These are phyloP conservation scores for Fusarium cicatricum DNA, from an alignment of 2,329 filamentous ascomycete genomes.

Conservation along the genomic window DNA sequence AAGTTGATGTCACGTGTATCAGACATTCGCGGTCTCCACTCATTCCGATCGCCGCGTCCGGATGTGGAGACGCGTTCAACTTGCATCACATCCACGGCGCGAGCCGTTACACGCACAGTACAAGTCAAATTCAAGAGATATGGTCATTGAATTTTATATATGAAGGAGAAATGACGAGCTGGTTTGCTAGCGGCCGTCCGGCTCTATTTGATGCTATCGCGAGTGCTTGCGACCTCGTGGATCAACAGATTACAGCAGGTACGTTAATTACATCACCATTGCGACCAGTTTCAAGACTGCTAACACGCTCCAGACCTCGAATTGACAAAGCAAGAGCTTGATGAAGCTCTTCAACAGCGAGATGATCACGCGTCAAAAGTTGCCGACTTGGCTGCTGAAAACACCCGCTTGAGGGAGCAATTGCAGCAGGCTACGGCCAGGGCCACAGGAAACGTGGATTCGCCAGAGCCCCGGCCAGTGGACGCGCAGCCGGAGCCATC, in stretches of 20 bases:
- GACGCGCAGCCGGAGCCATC: not conserved
- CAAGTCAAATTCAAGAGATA: slow-evolving; percentile 12
- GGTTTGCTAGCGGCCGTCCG: slow-evolving; percentile 51
- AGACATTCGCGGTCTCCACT: not conserved
- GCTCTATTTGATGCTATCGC: slow-evolving; percentile 52
- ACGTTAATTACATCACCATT: slow-evolving; percentile 19
- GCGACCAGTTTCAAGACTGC: not conserved
- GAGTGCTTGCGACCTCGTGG: slow-evolving; percentile 52
- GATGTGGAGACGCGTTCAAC: slow-evolving; percentile 39
- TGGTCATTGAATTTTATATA: slow-evolving; percentile 10
- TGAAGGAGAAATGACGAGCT: slow-evolving; percentile 48
- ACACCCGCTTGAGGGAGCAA: slow-evolving; percentile 28
- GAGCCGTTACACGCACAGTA: slow-evolving; percentile 3
- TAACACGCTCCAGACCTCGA: slow-evolving; percentile 45
- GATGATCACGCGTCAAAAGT: slow-evolving; percentile 20
- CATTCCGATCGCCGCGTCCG: slow-evolving; percentile 24
- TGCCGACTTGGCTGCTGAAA: slow-evolving; percentile 27
- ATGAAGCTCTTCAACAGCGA: slow-evolving; percentile 28
- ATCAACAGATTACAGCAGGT: slow-evolving; percentile 50
- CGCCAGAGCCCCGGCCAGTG: not conserved
- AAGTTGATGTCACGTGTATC: slow-evolving; percentile 24
- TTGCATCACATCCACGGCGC: slow-evolving; percentile 23
- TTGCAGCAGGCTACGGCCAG: slow-evolving; percentile 18
- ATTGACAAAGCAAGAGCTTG: slow-evolving; percentile 53
- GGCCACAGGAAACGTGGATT: not conserved